Evolutionary conservation across 164 flowering plant species (phyloP).

Genomic region (Nymphaea colorata): DNA sequence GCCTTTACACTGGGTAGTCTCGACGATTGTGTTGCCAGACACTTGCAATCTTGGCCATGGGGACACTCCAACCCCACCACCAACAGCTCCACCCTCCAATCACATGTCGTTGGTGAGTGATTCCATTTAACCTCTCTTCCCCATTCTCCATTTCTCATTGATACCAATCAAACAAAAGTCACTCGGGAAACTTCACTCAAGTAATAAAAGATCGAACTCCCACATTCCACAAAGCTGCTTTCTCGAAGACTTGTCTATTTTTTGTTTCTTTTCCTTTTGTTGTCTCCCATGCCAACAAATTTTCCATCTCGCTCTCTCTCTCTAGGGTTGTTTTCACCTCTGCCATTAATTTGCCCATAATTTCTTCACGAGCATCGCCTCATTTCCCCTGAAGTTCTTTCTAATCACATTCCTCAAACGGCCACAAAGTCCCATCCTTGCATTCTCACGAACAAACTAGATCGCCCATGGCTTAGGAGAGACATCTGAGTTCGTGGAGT

Average conservation of each 20-base stretch:
- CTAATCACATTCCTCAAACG: not conserved
- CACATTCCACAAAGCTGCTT: not conserved
- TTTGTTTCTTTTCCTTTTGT: too few relatives aligned
- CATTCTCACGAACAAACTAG: not conserved
- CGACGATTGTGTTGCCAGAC: too few relatives aligned
- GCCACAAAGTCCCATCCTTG: not conserved
- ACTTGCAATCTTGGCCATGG: too few relatives aligned
- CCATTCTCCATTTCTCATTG: too few relatives aligned
- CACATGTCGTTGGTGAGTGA: too few relatives aligned
- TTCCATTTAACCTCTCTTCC: too few relatives aligned
- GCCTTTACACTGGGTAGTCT: too few relatives aligned
- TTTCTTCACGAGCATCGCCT: not conserved
- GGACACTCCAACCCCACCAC: too few relatives aligned
- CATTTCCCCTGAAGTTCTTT: not conserved
- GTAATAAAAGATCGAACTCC: not conserved
- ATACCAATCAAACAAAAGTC: too few relatives aligned
- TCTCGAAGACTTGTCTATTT: not conserved
- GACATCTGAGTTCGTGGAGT: not conserved
- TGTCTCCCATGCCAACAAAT: not conserved
- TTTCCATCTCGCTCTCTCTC: not conserved
- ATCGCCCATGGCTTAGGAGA: not conserved
- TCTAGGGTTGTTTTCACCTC: not conserved
- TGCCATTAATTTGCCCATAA: not conserved
- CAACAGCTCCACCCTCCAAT: too few relatives aligned
- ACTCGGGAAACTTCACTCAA: too few relatives aligned